Evolutionary conservation across 805 yeast species (phyloP).

Genomic region (Ogataea naganishii): DNA sequence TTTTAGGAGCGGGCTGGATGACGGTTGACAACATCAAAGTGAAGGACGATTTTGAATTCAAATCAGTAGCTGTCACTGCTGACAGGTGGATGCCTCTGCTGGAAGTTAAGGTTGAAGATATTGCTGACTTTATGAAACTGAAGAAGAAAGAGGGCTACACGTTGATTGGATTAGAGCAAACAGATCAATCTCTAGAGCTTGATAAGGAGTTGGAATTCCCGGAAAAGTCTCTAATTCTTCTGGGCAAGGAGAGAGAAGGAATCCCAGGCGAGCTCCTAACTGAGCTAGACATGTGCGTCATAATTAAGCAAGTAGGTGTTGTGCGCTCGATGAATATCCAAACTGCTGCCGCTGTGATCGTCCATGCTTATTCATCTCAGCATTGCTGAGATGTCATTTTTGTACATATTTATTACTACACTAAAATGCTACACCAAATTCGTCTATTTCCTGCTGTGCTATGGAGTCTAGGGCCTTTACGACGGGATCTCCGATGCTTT

Average conservation of each 20-base stretch:
- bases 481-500: constrained; percentile 55
- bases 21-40: constrained; percentile 67
- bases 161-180: constrained; percentile 84
- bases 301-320: constrained; percentile 87
- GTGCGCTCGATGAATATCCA: constrained; percentile 94
- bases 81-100: constrained; percentile 92
- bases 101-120: constrained; percentile 55
- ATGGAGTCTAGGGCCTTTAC: constrained; percentile 45
- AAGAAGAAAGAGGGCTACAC: constrained; percentile 76
- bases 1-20: constrained; percentile 77
- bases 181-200: constrained; percentile 76
- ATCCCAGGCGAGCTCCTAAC: constrained; percentile 79
- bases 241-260: constrained; percentile 88
- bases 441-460: constrained; percentile 29
- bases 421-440: constrained; percentile 18
- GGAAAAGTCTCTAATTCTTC: constrained; percentile 60
- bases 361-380: constrained; percentile 77
- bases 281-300: constrained; percentile 79
- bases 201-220: constrained; percentile 65
- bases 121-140: constrained; percentile 45
- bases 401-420: too few relatives aligned
- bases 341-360: constrained; percentile 92
- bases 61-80: constrained; percentile 87
- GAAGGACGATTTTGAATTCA: constrained; percentile 60
- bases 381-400: too few relatives aligned